Conservation (phyloP, 1,139 yeast genomes). For the Magnusiomyces suaveolens region DNA sequence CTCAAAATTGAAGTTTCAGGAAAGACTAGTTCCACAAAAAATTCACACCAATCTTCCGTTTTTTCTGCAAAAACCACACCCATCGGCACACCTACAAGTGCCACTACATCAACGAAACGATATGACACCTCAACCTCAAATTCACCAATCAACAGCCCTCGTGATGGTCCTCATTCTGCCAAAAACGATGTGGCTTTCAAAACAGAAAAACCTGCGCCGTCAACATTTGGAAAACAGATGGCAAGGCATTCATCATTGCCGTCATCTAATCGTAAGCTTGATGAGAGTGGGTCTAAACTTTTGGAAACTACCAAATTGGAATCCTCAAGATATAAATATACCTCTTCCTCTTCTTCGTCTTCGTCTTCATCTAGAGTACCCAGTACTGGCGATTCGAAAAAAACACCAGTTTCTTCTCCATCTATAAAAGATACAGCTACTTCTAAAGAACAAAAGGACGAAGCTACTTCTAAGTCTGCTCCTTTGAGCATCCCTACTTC, state of each 20-base stretch:
- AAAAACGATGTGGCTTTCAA: neutral
- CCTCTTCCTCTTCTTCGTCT: neutral
- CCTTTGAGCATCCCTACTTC: neutral
- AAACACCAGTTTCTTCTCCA: neutral
- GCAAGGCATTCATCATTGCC: neutral
- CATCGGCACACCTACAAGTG: neutral
- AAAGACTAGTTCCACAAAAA: neutral
- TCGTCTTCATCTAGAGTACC: neutral
- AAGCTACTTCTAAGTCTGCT: too few species aligned
- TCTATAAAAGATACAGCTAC: neutral
- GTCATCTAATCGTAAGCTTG: neutral
- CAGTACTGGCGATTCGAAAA: neutral
- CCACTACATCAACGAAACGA: neutral
- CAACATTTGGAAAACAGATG: neutral
- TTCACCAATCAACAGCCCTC: slow-evolving; percentile 3
- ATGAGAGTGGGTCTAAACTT: neutral
- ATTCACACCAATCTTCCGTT: neutral
- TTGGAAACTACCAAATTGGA: neutral
- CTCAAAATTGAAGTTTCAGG: neutral
- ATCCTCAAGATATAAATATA: neutral
- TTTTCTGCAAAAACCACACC: neutral
- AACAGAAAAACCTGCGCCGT: neutral
- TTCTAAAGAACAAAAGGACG: neutral
- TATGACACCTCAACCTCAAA: neutral
- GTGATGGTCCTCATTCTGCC: neutral